Percentiles rank a stretch among this genome's conserved stretches.
Conservation (phyloP, 257 asterid genomes). For the Echites panduratus region DNA sequence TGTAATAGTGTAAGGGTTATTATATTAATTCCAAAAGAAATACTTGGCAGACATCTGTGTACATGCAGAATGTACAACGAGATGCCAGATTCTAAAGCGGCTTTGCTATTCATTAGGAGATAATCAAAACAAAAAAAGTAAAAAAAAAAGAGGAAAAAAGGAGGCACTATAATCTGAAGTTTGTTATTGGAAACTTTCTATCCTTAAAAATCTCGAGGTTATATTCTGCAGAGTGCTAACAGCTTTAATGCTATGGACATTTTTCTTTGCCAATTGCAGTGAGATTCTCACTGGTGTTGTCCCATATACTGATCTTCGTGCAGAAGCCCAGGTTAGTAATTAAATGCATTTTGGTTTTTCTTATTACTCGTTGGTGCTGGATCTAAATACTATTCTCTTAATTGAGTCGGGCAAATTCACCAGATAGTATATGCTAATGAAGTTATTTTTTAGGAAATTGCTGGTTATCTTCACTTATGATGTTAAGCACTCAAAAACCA, state of each 20-base stretch:
- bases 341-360: constrained; percentile 8
- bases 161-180: neutral
- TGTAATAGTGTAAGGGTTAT: neutral
- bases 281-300: constrained; percentile 92
- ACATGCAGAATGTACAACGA: neutral
- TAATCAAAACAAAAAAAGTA: neutral
- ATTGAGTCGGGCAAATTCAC: neutral
- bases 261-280: constrained; percentile 36
- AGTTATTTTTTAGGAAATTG: neutral
- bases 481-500: neutral
- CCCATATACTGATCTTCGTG: constrained; percentile 95
- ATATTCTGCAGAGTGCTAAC: neutral
- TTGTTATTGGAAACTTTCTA: neutral
- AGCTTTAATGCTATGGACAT: neutral
- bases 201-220: neutral
- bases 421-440: neutral
- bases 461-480: neutral
- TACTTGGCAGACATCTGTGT: neutral
- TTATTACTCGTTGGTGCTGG: neutral
- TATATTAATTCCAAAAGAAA: neutral
- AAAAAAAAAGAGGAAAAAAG: neutral
- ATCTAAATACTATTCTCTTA: neutral
- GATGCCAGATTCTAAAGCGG: neutral
- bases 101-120: neutral
- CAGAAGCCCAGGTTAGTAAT: constrained; percentile 78